Evolutionary conservation across 176 grass and related monocot genomes (phyloP), one percentile per base, ranked within the genome.

Genomic region (Rhipidocladum racemiflorum): DNA sequence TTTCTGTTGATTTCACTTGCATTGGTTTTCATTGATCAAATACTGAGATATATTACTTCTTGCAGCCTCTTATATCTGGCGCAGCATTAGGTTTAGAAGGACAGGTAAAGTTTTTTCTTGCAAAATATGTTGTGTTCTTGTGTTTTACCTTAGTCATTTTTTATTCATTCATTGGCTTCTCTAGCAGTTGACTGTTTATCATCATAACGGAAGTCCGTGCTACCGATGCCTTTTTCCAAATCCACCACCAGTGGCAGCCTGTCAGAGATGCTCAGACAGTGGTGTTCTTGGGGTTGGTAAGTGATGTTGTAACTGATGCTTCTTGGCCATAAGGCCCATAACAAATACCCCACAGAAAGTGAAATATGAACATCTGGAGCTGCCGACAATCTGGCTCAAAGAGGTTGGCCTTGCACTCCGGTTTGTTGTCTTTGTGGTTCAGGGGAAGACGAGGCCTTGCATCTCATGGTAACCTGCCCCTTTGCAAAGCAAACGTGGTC

Each of bases 201-300:
- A 98, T 91, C 82, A 95, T 73, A 95, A 99, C 40, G 95, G 86
- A 95, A 90, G 92, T 83, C 90, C 95, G 75, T 98, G 95, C 61
- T 98, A 98, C 70, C 88, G 92, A 24, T 98, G 92, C 69, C 92
- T 98, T 81, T 98, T 98, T 62, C 90, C 95, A 86, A 91, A 80
- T 45, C 95, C 95, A 82, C 95, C 92, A 68, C 90, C 92, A 18
- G 81, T 90, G 32, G 86, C 92, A 77, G 88, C 92, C 20, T 98
- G 95, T 74, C 95, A 98, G 72, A 93, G 92, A 72, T 95, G 95
- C 84, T 93, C 95, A 76, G 95, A 95, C 28, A 93, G 90, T 73
- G 92, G 95, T 81, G 92, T 98, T 87, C 95, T 98, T 87, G 92
- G 95, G 57, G 82, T 93, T 79, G 95, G 92, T 94, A 89, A 78